Conservation (phyloP, 306 rosid species). For the Vigna hirtella region DNA sequence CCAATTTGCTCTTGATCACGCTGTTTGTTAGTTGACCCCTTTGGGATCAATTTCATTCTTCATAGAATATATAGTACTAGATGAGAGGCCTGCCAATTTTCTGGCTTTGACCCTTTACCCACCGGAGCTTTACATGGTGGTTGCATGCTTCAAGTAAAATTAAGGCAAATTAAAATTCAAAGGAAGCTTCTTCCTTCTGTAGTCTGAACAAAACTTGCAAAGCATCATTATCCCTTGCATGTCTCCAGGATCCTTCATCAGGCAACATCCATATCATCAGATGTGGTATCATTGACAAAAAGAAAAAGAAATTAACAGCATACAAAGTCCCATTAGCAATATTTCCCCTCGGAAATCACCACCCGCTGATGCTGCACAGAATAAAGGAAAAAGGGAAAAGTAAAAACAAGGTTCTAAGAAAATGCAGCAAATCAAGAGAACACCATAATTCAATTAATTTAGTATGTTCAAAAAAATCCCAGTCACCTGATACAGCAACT, state of each 20-base stretch:
- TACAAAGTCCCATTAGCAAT: conserved; percentile 52
- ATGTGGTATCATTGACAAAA: conserved; percentile 39
- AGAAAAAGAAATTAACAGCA: conserved; percentile 41
- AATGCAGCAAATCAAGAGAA: conserved; percentile 17
- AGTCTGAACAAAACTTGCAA: conserved; percentile 56
- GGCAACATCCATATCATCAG: conserved; percentile 44
- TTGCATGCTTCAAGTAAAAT: conserved; percentile 41
- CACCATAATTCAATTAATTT: conserved; percentile 8
- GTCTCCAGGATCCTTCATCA: conserved; percentile 52
- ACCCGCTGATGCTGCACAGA: conserved; percentile 61
- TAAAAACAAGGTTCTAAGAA: conserved; percentile 2
- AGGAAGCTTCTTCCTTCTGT: conserved; percentile 47
- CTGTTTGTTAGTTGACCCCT: conserved; percentile 53
- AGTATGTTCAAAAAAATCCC: not conserved
- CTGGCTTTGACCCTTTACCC: conserved; percentile 74
- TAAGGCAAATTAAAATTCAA: conserved; percentile 40
- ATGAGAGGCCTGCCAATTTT: conserved; percentile 74
- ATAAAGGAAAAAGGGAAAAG: not conserved
- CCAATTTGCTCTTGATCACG: conserved; percentile 44
- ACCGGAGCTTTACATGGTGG: conserved; percentile 47
- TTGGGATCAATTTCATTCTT: conserved; percentile 53
- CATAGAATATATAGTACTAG: conserved; percentile 40
- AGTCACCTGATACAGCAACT: not conserved
- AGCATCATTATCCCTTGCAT: conserved; percentile 46
- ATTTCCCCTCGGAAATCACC: conserved; percentile 45